Base-by-base conservation (phyloP, 768 basidiomycete genomes). In the Amanita brunnescens region DNA sequence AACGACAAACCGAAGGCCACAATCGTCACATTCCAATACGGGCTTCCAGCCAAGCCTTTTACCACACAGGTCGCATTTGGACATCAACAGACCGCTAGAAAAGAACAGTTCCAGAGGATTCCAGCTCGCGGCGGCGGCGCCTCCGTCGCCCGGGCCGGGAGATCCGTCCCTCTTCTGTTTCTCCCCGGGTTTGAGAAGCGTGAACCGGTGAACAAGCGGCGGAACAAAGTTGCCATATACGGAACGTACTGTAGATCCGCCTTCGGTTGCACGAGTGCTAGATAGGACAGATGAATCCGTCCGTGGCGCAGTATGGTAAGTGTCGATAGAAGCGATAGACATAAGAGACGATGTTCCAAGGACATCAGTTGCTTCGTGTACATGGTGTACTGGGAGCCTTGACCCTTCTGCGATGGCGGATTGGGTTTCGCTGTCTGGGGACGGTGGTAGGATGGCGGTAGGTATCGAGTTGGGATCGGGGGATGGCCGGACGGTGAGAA, bases 21-120 rank as follows among this genome's bases (percentile, higher is more conserved):
- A 94, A 66, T 94, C 91, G 64, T 94, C 91, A 62, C 91, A 95
- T 59, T 87, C 81, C 16, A 94, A 68, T 29, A 86, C 77, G 18
- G 90, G 82, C 63, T 91, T 93, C 83, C 87, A 85, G 10, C 91
- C 91, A 34, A 95, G 71, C 42, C 88, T 71, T 73, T 92, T 93
- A 38, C 64, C 61, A 60, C 91, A 95, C 14, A 91, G 67, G 64
- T 89, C 89, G 59, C 91, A 95, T 62, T 86, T 91, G 44, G 82
- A 76, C 2, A 79, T 79, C 20, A 88, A 64, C 41, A 87, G 66
- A 14, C 78, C 85, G 62, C 82, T 85, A 6, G 81, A 80, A 66
- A 91, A 88, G 61, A 91, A 76, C 53, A 90, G 66, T 47, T 90
- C 87, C 23, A 91, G 70, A n/a, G 47, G 47, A 23, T 48, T 48